These are phyloP conservation scores for Brassica cretica DNA, from an alignment of 345 rosid species.

Conservation along the genomic window DNA sequence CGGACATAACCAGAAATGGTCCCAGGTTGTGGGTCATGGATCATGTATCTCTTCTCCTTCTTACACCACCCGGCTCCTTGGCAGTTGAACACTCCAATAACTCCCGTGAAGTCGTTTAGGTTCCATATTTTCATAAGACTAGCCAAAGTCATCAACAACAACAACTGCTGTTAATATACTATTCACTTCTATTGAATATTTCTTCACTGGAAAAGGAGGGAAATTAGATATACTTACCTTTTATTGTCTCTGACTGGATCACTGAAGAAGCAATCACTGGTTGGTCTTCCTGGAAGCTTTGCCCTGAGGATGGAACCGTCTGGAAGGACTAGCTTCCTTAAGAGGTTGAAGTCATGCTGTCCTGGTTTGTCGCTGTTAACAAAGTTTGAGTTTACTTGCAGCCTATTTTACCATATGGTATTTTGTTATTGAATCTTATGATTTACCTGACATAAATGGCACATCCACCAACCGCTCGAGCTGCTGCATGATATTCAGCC, in stretches of 20 bases:
- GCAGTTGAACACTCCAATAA: slow-evolving; percentile 12
- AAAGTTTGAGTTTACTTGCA: not conserved
- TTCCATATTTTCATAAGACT: slow-evolving; percentile 12
- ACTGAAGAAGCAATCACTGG: slow-evolving; percentile 2
- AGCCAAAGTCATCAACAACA: not conserved
- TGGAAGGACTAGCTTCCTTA: slow-evolving; percentile 4
- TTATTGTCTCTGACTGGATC: slow-evolving; percentile 12
- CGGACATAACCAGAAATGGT: not conserved
- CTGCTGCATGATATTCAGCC: slow-evolving; percentile 8
- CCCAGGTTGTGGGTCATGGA: slow-evolving; percentile 6
- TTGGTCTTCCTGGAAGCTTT: slow-evolving; percentile 8
- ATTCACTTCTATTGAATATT: not conserved
- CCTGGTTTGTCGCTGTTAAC: slow-evolving; percentile 2
- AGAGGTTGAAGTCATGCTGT: slow-evolving; percentile 4
- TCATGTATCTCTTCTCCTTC: slow-evolving; percentile 5
- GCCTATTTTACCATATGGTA: not conserved
- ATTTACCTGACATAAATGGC: slow-evolving; percentile 8
- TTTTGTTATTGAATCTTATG: not conserved
- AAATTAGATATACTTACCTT: not conserved
- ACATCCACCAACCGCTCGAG: slow-evolving; percentile 10
- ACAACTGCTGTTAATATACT: not conserved
- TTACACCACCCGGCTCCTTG: slow-evolving; percentile 10
- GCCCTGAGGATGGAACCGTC: slow-evolving; percentile 6
- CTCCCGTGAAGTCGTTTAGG: not conserved
- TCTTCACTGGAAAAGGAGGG: not conserved